These are phyloP conservation scores for Globisporangium paroecandrum DNA, from an alignment of 352 stramenopile species.

Conservation along the genomic window DNA sequence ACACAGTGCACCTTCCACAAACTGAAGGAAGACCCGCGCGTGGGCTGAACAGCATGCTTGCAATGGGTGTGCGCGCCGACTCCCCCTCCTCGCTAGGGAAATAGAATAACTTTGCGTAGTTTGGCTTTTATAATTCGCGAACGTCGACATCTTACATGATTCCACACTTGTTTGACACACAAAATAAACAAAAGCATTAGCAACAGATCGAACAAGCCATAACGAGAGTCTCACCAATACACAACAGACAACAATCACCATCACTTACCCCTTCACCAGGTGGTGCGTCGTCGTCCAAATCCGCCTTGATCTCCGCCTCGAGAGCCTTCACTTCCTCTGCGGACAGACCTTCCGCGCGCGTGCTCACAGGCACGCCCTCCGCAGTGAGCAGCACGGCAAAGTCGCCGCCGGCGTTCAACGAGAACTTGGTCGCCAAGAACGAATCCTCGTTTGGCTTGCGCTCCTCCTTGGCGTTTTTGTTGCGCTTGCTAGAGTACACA, in stretches of 20 bases:
- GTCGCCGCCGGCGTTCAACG: slow-evolving; percentile 62
- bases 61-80: neutral
- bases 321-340: slow-evolving; percentile 61
- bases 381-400: slow-evolving; percentile 59
- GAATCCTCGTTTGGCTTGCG: slow-evolving; percentile 69
- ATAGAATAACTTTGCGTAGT: slow-evolving; percentile 4
- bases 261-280: slow-evolving; percentile 49
- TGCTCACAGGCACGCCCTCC: slow-evolving; percentile 69
- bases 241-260: slow-evolving; percentile 6
- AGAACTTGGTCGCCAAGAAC: slow-evolving; percentile 80
- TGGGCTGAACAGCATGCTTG: neutral
- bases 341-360: slow-evolving; percentile 53
- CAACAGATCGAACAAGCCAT: neutral
- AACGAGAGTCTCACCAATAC: neutral
- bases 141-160: slow-evolving; percentile 30
- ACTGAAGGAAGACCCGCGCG: neutral
- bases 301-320: slow-evolving; percentile 44
- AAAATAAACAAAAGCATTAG: neutral
- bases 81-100: neutral
- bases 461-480: slow-evolving; percentile 73
- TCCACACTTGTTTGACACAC: slow-evolving; percentile 18
- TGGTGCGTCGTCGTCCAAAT: slow-evolving; percentile 49
- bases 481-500: slow-evolving; percentile 77
- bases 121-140: slow-evolving; percentile 14
- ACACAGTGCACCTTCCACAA: neutral